These are phyloP conservation scores for Kluyveromyces aestuarii DNA, from an alignment of 805 yeast species.

Conservation along the genomic window DNA sequence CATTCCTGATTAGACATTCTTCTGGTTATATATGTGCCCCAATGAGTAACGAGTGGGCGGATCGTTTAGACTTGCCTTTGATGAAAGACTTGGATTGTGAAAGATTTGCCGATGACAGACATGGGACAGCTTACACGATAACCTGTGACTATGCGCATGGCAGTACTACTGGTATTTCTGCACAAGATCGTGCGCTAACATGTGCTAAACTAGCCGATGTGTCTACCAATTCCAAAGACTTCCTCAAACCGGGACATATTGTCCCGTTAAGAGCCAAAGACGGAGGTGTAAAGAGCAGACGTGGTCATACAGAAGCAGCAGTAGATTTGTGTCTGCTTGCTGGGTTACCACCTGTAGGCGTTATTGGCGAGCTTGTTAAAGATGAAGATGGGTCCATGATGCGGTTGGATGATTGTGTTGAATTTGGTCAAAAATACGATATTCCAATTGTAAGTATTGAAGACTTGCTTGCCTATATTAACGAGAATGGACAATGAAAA, in stretches of 20 bases:
- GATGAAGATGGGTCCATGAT: conserved; percentile 95
- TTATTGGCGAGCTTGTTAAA: conserved; percentile 86
- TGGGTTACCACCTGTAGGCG: conserved; percentile 77
- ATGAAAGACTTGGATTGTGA: conserved; percentile 38
- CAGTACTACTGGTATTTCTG: conserved; percentile 95
- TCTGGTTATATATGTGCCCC: conserved; percentile 96
- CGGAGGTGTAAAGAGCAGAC: conserved; percentile 70
- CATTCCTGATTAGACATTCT: conserved; percentile 78
- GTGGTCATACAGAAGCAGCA: conserved; percentile 97
- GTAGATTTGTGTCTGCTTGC: conserved; percentile 76
- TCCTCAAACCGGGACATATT: conserved; percentile 89
- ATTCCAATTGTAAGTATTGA: conserved; percentile 75
- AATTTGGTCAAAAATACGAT: conserved; percentile 52
- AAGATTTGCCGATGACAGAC: conserved; percentile 56
- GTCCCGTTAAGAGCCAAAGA: conserved; percentile 87
- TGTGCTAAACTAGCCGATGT: conserved; percentile 57
- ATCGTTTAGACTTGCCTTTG: conserved; percentile 66
- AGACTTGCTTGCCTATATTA: conserved; percentile 50
- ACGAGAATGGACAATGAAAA: conserved; percentile 5
- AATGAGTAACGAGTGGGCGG: conserved; percentile 66
- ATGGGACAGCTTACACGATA: conserved; percentile 94
- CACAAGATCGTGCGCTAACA: conserved; percentile 86
- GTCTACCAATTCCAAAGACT: conserved; percentile 46
- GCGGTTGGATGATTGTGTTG: conserved; percentile 77
- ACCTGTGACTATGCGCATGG: conserved; percentile 82